Conservation (phyloP, 176 grass and related monocot genomes). For the Thalia dealbata region DNA sequence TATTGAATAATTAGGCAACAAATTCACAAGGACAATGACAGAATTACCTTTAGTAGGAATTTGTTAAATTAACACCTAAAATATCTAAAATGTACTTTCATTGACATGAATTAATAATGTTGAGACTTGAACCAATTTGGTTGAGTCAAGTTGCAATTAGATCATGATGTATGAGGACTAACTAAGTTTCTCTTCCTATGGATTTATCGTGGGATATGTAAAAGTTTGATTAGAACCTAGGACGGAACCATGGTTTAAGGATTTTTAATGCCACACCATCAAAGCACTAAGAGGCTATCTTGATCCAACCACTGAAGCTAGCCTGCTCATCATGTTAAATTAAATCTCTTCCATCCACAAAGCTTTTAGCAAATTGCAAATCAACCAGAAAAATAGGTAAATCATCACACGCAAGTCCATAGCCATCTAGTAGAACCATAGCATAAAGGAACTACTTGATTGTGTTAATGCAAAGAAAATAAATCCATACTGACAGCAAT, state of each 20-base stretch:
- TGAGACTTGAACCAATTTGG: too few relatives aligned
- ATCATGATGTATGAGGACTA: too few relatives aligned
- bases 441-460: background rate
- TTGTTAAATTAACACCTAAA: background rate
- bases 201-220: background rate
- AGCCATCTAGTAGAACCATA: background rate
- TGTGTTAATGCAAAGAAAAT: constrained; percentile 3
- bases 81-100: background rate
- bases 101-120: too few relatives aligned
- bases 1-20: background rate
- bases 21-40: background rate
- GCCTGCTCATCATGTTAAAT: background rate
- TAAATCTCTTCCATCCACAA: background rate
- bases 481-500: background rate
- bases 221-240: background rate
- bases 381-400: background rate
- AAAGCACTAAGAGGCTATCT: background rate
- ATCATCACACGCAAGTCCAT: background rate
- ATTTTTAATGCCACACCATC: background rate
- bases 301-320: background rate
- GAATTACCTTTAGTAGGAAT: background rate
- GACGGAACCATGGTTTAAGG: background rate
- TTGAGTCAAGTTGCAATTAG: too few relatives aligned
- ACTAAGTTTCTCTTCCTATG: background rate
- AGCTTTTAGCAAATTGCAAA: background rate